Base-by-base conservation (phyloP, 78 protist species). In the Emiliania huxleyi region DNA sequence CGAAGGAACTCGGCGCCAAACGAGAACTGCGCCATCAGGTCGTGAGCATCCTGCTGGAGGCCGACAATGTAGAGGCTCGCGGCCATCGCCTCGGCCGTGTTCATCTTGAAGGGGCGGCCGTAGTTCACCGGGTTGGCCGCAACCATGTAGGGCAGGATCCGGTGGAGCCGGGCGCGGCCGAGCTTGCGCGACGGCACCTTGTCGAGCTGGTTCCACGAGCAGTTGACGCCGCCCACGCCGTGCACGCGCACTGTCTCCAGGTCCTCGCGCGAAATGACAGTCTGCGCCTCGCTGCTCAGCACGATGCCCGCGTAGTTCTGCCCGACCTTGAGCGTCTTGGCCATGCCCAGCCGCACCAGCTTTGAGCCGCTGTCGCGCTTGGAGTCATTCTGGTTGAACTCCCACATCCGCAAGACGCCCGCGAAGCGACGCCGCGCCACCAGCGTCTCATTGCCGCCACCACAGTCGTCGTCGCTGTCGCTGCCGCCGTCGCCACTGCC, bases 41-140 rank as follows among this genome's bases (percentile, higher is more conserved):
- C 75, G n/a, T 77, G 75, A 6, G 98, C 99, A 55, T 92, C 98
- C 62, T 96, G 94, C 18, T 33, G 38, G 37, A 93, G 92, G 1
- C 98, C 85, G 18, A 35, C 44, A 69, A 98, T 97, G 43, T 26
- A 92, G 38, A 98, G 85, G 40, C 98, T 84, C 25, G 99, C 99
- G 0, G 99, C 98, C 3, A 97, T 49, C 6, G 99, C 99, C 75
- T 98, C 99, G 12, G 75, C 99, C 40, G 98, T 98, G 5, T 97
- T 56, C 43, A 98, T 91, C 81, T 94, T 95, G 62, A 91, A 56
- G 11, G 99, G 99, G 48, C 69, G 90, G n/a, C 99, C 99, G 91
- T 97, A 98, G 91, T 98, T 98, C 29, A 98, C 98, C 26, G 99
- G 98, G 52, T 98, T 98, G 23, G 99, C 99, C 0, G 99, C 99